Evolutionary conservation across 2,329 filamentous ascomycete genomes (phyloP).

Genomic region (Penicillium rolfsii): DNA sequence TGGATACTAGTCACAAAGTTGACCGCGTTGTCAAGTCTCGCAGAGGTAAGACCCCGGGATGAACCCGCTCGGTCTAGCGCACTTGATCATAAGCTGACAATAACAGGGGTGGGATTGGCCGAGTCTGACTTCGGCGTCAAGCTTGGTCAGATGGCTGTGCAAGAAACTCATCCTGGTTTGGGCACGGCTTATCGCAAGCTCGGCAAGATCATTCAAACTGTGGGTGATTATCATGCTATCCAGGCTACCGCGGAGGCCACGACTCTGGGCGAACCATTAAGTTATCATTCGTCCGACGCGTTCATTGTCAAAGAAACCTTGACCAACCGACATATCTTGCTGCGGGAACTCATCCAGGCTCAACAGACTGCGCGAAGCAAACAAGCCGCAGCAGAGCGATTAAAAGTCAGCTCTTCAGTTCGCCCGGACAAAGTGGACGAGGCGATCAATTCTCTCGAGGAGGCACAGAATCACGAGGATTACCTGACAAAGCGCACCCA

Average conservation of each 20-base stretch:
- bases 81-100: conserved; percentile 11
- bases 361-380: conserved; percentile 83
- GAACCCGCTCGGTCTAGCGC: too few species aligned
- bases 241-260: conserved; percentile 97
- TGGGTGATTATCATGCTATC: conserved; percentile 92
- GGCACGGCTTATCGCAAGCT: conserved; percentile 92
- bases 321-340: conserved; percentile 94
- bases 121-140: conserved; percentile 95
- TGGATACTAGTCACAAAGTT: conserved; percentile 97
- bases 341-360: conserved; percentile 89
- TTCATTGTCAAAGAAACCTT: conserved; percentile 98
- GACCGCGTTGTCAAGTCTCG: conserved; percentile 91
- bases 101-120: conserved; percentile 78
- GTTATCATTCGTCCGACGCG: conserved; percentile 92
- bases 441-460: conserved; percentile 86
- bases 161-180: conserved; percentile 87
- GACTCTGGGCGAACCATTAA: conserved; percentile 87
- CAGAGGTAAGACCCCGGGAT: conserved; percentile 65
- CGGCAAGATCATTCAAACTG: conserved; percentile 88
- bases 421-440: conserved; percentile 96
- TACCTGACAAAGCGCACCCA: conserved; percentile 84
- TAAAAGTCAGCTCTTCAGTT: conserved; percentile 85
- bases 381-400: conserved; percentile 80
- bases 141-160: conserved; percentile 79
- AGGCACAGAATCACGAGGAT: conserved; percentile 79